These are phyloP conservation scores for Tephrocybe sp. DNA, from an alignment of 768 basidiomycete genomes.

Conservation along the genomic window DNA sequence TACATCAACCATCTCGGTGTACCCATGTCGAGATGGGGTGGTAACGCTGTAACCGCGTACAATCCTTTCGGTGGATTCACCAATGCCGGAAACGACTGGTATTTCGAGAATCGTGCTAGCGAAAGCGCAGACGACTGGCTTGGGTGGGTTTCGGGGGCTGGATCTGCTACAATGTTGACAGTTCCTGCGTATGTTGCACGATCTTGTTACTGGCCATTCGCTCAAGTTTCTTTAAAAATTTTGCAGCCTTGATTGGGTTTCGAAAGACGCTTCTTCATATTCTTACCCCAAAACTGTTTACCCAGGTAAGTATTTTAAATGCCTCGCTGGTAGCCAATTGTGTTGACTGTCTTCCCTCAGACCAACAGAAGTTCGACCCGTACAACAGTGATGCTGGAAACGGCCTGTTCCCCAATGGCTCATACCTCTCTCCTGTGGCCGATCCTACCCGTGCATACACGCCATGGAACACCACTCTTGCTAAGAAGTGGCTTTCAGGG, in stretches of 20 bases:
- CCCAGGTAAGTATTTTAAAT: constrained; percentile 32
- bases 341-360: constrained; percentile 19
- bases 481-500: constrained; percentile 41
- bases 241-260: constrained; percentile 57
- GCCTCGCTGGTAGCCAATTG: not conserved
- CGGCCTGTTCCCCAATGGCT: constrained; percentile 48
- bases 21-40: constrained; percentile 52
- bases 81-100: constrained; percentile 56
- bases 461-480: constrained; percentile 46
- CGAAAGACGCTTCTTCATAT: constrained; percentile 51
- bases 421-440: constrained; percentile 37
- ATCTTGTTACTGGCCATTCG: not conserved
- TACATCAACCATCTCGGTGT: constrained; percentile 49
- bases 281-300: constrained; percentile 45
- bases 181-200: constrained; percentile 43
- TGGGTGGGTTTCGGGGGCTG: constrained; percentile 44
- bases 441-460: constrained; percentile 40
- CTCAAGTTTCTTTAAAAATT: not conserved
- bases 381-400: constrained; percentile 48
- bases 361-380: constrained; percentile 43
- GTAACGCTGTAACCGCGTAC: constrained; percentile 54
- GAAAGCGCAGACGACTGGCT: constrained; percentile 48
- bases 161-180: constrained; percentile 41
- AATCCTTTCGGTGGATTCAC: constrained; percentile 50
- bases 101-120: constrained; percentile 49